A percentile compares a stretch with the other conserved stretches of the same genome.
Evolutionary conservation across 2,329 filamentous ascomycete species (phyloP).

Genomic region (Trichophyton benhamiae): DNA sequence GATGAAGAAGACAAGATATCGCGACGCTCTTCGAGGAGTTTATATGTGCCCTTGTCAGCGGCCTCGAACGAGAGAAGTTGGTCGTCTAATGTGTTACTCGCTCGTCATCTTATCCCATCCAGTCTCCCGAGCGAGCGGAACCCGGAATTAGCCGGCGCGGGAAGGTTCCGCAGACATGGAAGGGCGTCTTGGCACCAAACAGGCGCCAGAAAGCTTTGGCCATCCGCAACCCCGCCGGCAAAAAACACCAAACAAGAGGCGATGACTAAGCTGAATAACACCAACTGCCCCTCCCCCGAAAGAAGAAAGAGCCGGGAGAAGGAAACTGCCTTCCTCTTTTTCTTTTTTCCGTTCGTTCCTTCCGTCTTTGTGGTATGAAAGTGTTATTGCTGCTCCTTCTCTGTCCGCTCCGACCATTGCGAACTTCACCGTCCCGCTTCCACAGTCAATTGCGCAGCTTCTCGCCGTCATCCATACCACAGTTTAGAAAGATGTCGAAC

Average conservation of each 20-base stretch:
- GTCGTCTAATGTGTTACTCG: too few species aligned
- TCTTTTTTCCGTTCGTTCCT: background rate
- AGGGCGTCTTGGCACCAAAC: background rate
- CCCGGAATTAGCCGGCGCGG: conserved; percentile 10
- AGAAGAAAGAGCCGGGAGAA: background rate
- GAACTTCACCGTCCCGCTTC: background rate
- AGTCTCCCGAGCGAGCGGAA: background rate
- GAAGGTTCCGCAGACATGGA: conserved; percentile 5
- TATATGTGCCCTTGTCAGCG: too few species aligned
- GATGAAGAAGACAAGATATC: background rate
- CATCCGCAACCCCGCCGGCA: background rate
- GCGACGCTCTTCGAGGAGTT: background rate
- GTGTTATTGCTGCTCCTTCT: background rate
- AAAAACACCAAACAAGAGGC: background rate
- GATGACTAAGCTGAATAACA: background rate
- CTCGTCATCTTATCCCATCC: background rate
- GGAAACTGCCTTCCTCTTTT: background rate
- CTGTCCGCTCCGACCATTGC: background rate
- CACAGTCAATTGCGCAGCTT: background rate
- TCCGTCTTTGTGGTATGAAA: background rate
- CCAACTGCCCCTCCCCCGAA: background rate
- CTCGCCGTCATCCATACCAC: background rate
- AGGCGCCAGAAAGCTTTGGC: background rate
- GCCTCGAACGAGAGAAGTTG: too few species aligned
- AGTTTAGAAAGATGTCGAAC: conserved; percentile 15